Evolutionary conservation across 73 alveolate genomes (phyloP).

Genomic region (Tetrahymena thermophila): DNA sequence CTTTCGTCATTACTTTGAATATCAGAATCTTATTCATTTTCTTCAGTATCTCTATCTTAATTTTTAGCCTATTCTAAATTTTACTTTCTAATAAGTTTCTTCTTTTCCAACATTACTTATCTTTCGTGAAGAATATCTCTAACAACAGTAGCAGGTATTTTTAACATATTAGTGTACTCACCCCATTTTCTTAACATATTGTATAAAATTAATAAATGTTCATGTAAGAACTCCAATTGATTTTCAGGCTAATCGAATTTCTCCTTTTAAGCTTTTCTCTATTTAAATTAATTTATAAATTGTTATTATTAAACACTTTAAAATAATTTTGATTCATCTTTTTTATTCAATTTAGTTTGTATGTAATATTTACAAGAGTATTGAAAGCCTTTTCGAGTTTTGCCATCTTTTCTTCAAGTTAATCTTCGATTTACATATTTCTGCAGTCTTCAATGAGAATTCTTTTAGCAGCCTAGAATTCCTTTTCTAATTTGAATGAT

Average conservation of each 20-base stretch:
- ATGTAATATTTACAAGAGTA: not conserved
- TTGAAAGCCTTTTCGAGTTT: not conserved
- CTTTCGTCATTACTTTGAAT: not conserved
- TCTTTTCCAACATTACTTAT: not conserved
- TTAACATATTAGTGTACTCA: not conserved
- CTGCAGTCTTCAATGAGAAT: not conserved
- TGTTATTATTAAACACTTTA: not conserved
- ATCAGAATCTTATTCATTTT: not conserved
- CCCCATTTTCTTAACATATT: not conserved
- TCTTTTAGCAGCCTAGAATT: not conserved
- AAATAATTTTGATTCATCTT: not conserved
- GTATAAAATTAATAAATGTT: not conserved
- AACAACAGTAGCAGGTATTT: not conserved
- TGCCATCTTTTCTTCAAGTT: not conserved
- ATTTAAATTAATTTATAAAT: not conserved
- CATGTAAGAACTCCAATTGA: not conserved
- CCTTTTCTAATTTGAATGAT: not conserved
- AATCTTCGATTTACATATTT: not conserved
- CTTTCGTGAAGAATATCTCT: not conserved
- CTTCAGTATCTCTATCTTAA: not conserved
- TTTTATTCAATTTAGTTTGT: not conserved
- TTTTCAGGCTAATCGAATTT: not conserved
- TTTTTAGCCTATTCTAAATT: not conserved
- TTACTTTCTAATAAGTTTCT: not conserved
- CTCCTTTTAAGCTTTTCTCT: not conserved